Conservation (phyloP, 2,329 filamentous ascomycete genomes). For the Claviceps pazoutovae region DNA sequence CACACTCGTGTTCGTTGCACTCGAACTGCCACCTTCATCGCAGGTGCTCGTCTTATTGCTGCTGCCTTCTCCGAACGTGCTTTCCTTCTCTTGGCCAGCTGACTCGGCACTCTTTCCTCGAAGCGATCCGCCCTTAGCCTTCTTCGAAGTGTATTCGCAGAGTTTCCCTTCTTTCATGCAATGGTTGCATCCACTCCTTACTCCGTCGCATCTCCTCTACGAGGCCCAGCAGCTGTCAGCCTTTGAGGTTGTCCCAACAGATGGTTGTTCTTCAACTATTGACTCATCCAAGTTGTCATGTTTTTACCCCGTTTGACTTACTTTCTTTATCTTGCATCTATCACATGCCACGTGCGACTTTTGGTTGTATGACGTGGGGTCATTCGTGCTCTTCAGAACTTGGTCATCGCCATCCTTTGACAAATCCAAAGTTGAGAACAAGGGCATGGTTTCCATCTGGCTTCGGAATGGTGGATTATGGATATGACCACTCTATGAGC, state of each 20-base stretch:
- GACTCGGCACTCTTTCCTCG: no score
- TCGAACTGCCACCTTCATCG: no score
- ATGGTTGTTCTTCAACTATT: neutral
- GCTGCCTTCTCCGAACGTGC: no score
- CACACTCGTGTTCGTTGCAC: no score
- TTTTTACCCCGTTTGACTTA: constrained; percentile 7
- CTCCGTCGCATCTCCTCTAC: constrained; percentile 24
- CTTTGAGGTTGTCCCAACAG: neutral
- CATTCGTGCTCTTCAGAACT: constrained; percentile 21
- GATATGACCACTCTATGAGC: neutral
- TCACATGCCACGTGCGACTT: constrained; percentile 26
- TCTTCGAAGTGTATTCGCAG: constrained; percentile 22
- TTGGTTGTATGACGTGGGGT: constrained; percentile 22
- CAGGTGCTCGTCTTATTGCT: no score
- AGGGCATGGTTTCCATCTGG: neutral
- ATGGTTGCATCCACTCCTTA: constrained; percentile 23
- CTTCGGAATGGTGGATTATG: no score
- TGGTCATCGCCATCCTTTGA: constrained; percentile 17
- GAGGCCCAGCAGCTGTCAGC: neutral
- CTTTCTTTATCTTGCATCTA: constrained; percentile 26
- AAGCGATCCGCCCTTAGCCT: constrained; percentile 7
- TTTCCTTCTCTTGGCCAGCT: no score
- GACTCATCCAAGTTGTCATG: neutral
- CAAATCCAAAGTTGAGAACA: neutral
- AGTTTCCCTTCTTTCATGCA: constrained; percentile 16